phyloP scores from a whole-genome alignment of 1,139 yeast genomes.

The Protomyces gravidus region DNA sequence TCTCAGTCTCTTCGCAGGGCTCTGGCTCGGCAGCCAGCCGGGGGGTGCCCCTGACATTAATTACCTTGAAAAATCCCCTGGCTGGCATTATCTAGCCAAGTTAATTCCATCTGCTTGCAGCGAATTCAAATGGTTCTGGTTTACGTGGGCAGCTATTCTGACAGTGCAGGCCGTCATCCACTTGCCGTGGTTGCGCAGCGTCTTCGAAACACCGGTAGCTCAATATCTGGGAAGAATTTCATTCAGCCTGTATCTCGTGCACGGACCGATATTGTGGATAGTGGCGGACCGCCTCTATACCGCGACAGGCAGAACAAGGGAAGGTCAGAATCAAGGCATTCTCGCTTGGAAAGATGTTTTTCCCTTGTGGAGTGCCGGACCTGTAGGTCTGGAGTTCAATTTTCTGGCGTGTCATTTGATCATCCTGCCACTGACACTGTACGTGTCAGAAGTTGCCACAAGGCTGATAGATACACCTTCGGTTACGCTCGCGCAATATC shows the following conservation, averaged over 20 bases:
- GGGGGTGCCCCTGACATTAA: conserved; percentile 11
- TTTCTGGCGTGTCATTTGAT: conserved; percentile 18
- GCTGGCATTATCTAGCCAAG: conserved; percentile 21
- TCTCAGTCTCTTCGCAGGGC: conserved; percentile 10
- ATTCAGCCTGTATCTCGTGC: conserved; percentile 22
- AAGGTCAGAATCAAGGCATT: conserved; percentile 8
- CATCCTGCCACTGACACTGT: conserved; percentile 21
- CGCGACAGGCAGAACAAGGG: conserved; percentile 19
- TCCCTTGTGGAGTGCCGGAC: conserved; percentile 19
- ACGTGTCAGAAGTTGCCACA: conserved; percentile 20
- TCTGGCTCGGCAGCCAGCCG: conserved; percentile 22
- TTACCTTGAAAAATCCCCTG: conserved; percentile 10
- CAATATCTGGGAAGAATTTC: conserved; percentile 24
- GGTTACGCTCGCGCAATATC: background rate
- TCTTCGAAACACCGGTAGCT: conserved; percentile 12
- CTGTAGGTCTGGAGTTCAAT: conserved; percentile 19
- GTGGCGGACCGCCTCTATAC: conserved; percentile 20
- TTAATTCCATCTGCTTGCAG: conserved; percentile 13
- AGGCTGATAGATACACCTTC: conserved; percentile 22
- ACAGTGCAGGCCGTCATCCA: conserved; percentile 5
- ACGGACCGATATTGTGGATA: conserved; percentile 22
- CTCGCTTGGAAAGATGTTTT: conserved; percentile 7
- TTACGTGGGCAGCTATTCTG: conserved; percentile 12
- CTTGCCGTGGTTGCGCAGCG: conserved; percentile 7
- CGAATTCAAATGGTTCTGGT: conserved; percentile 26